Conservation (phyloP, 805 yeast species). For the Nakazawaea ambrosiae region DNA sequence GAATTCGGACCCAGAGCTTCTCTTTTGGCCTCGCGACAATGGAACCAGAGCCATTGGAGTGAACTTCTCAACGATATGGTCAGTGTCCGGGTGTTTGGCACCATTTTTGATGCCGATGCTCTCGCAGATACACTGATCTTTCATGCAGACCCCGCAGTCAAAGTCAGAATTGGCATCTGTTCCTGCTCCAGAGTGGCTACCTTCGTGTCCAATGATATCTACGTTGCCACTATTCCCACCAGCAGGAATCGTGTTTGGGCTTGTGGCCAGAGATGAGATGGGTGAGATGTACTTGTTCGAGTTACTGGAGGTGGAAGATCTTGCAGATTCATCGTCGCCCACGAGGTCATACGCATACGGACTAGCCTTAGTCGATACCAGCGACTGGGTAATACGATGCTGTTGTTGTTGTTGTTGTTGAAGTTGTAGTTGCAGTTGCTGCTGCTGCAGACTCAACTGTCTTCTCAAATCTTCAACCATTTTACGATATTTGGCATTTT, state of each 20-base stretch:
- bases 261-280: conserved; percentile 9
- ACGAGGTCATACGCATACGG: background rate
- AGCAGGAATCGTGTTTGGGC: conserved; percentile 1
- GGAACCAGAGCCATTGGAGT: conserved; percentile 66
- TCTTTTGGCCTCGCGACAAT: conserved; percentile 30
- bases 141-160: conserved; percentile 60
- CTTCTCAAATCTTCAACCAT: conserved; percentile 33
- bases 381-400: no score
- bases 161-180: conserved; percentile 19
- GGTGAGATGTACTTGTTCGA: conserved; percentile 5
- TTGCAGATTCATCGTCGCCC: no score
- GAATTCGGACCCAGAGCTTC: conserved; percentile 6
- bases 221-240: no score
- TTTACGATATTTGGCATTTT: conserved; percentile 35
- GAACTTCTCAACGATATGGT: conserved; percentile 20
- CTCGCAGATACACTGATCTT: conserved; percentile 66
- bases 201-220: no score
- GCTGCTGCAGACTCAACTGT: conserved; percentile 12
- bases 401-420: background rate
- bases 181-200: conserved; percentile 11
- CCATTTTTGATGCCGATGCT: conserved; percentile 33
- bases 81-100: conserved; percentile 7
- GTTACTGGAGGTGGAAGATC: no score
- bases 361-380: no score
- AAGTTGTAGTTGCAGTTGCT: conserved; percentile 10